Base-by-base conservation (phyloP, 495 filamentous ascomycete genomes). In the Delitschia confertaspora region DNA sequence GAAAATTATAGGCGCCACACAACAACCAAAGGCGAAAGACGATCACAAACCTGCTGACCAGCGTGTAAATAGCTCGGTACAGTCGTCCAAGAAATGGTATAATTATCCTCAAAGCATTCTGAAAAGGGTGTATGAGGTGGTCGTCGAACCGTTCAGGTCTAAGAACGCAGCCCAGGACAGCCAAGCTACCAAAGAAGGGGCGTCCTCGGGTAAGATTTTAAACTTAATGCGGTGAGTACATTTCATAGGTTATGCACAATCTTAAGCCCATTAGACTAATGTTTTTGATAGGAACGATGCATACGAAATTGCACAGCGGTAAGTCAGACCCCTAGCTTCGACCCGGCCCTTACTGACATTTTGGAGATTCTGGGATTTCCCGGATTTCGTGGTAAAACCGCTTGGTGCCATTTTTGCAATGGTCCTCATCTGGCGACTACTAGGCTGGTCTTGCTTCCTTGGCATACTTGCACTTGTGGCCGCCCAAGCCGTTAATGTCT, bases 131-230 rank as follows among this genome's bases (percentile, higher is more conserved):
- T 41, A 5, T 2, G 19, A 13, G 18, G 18, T 6, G n/a, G 10
- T 27, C 17, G 18, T 47, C 6, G 5, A 22, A 1, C 34, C 42
- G 10, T 16, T 39, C 2, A 38, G 45, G 21, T 33, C 38, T 6
- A 47, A 45, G 21, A 56, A 47, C n/a, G n/a, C n/a, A n/a, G n/a
- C n/a, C n/a, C n/a, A n/a, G n/a, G n/a, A n/a, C n/a, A n/a, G n/a
- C n/a, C n/a, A n/a, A n/a, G n/a, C n/a, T n/a, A n/a, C n/a, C n/a
- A n/a, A 73, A 56, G 71, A 79, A 24, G 73, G 80, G 2, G 82
- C 85, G 0, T 81, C 81, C 0, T 83, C 83, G 62, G 85, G 85
- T 13, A 88, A 88, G 55, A 87, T 89, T 25, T 73, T 89, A 44
- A 89, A 88, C 53, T 60, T 93, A 3, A 74, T 89, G 63, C 77